Percentiles rank a stretch among this genome's conserved stretches.
Conservation (phyloP, 106 monocot genomes). For the Phalaenopsis aphrodite region DNA sequence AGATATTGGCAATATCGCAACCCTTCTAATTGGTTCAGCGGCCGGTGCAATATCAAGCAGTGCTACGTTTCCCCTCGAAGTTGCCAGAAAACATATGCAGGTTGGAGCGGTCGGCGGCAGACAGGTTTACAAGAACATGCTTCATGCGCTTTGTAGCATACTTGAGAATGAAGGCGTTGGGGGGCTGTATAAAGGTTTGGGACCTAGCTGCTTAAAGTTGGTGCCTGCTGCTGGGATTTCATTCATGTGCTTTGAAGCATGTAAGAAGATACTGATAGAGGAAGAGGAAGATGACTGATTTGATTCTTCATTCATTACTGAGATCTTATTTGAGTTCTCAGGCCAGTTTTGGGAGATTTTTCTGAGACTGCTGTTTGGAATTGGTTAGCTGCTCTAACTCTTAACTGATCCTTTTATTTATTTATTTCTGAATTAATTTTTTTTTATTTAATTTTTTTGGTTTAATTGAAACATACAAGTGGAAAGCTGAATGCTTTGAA, state of each 20-base stretch:
- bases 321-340: too few species aligned
- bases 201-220: conserved; percentile 95
- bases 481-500: too few species aligned
- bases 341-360: too few species aligned
- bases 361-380: too few species aligned
- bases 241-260: conserved; percentile 98
- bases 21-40: conserved; percentile 79
- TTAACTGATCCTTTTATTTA: too few species aligned
- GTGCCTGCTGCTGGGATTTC: conserved; percentile 93
- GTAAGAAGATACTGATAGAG: conserved; percentile 85
- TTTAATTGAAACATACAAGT: too few species aligned
- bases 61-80: conserved; percentile 89
- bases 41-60: conserved; percentile 90
- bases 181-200: conserved; percentile 85
- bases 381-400: too few species aligned
- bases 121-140: conserved; percentile 86
- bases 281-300: conserved; percentile 15
- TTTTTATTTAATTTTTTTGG: too few species aligned
- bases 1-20: conserved; percentile 63
- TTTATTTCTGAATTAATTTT: too few species aligned
- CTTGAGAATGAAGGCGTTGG: conserved; percentile 77
- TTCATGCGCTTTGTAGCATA: conserved; percentile 73
- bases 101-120: conserved; percentile 83
- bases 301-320: too few species aligned
- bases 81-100: conserved; percentile 93